Conservation (phyloP, 306 rosid species). For the Rosa multiflora region DNA sequence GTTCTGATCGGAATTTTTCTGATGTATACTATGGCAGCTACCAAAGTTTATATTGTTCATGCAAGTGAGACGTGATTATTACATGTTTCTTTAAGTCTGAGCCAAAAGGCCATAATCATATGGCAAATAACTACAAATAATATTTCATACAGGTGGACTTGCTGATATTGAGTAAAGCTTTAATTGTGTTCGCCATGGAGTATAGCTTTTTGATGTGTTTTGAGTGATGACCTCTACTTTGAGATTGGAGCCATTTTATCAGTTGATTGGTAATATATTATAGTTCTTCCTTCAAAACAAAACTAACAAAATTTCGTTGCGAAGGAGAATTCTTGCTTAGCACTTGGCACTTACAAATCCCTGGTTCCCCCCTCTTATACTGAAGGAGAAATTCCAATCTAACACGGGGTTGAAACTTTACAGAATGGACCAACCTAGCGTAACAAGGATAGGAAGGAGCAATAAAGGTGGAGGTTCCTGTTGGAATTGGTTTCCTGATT, state of each 20-base stretch:
- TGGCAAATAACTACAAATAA: conserved; percentile 46
- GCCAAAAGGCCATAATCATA: conserved; percentile 23
- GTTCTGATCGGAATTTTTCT: conserved; percentile 23
- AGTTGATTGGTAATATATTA: background rate
- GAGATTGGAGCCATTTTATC: background rate
- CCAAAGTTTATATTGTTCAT: conserved; percentile 28
- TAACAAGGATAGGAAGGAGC: too few species aligned
- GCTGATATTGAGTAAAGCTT: background rate
- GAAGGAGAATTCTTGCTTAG: background rate
- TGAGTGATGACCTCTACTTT: background rate
- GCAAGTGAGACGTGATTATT: conserved; percentile 25
- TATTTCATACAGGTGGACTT: conserved; percentile 25
- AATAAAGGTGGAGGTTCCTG: too few species aligned
- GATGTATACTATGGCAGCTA: conserved; percentile 25
- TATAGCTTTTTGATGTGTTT: conserved; percentile 5
- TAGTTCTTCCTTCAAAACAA: background rate
- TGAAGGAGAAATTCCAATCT: background rate
- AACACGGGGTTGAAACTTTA: too few species aligned
- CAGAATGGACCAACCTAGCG: too few species aligned
- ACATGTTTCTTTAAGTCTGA: conserved; percentile 33
- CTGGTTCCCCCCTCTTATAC: background rate
- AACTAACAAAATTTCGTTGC: background rate
- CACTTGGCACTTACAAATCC: background rate
- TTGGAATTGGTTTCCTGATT: too few species aligned
- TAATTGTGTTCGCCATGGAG: background rate